Conservation (phyloP, 2,329 filamentous ascomycete genomes). For the Setomelanomma holmii region DNA sequence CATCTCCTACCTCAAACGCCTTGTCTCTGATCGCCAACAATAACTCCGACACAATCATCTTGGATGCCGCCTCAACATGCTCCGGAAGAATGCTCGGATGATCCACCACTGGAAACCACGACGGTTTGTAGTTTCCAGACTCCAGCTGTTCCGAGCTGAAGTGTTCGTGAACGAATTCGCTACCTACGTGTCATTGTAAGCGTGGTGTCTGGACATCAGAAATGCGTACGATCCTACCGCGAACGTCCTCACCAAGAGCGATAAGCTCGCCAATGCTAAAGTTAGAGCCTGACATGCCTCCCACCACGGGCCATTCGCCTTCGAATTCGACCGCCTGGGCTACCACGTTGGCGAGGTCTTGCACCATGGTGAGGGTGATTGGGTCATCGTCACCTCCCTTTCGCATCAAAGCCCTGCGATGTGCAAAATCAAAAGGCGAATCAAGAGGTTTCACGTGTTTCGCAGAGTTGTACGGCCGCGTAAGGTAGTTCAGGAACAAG, state of each 20-base stretch:
- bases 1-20: conserved; percentile 50
- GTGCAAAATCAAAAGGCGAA: conserved; percentile 22
- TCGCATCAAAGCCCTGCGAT: conserved; percentile 17
- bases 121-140: conserved; percentile 25
- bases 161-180: conserved; percentile 51
- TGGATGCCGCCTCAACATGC: conserved; percentile 39
- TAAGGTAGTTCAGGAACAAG: conserved; percentile 61
- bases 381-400: conserved; percentile 45
- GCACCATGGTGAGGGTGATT: conserved; percentile 23
- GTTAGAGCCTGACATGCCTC: conserved; percentile 20
- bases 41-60: conserved; percentile 35
- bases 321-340: conserved; percentile 24
- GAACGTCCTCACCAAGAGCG: conserved; percentile 20
- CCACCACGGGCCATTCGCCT: conserved; percentile 27
- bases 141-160: conserved; percentile 54
- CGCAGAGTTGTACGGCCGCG: conserved; percentile 54
- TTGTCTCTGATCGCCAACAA: conserved; percentile 42
- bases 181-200: conserved; percentile 40
- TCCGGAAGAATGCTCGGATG: conserved; percentile 45
- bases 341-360: conserved; percentile 25
- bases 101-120: conserved; percentile 47
- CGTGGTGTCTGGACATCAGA: too few relatives aligned
- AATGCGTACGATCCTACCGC: too few relatives aligned
- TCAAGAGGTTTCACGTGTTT: conserved; percentile 55
- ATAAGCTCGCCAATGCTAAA: conserved; percentile 12